Evolutionary conservation across 2,329 filamentous ascomycete genomes (phyloP), one percentile per base, ranked within the genome.

Genomic region (Colletotrichum gloeosporioides): DNA sequence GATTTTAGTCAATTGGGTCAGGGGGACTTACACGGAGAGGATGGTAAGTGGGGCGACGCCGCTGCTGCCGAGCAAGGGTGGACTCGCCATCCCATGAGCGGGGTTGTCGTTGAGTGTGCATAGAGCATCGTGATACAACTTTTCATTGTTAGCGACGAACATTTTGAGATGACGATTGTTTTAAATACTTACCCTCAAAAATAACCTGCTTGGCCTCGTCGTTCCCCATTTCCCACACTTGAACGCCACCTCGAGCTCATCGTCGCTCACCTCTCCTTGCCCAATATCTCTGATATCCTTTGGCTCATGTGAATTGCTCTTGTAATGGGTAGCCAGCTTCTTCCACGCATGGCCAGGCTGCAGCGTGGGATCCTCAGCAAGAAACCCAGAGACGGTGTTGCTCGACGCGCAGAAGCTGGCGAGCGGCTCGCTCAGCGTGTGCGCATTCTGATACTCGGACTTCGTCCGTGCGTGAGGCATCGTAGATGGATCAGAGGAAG

Each of bases 11-110:
- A n/a, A n/a, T n/a, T n/a, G n/a, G n/a, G n/a, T n/a, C n/a, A n/a
- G n/a, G n/a, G 18, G 71, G 66, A 77, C 84, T 80, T 83, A 88
- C 79, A 90, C 90, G 0, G 91, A 93, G 32, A 96, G 91, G 55
- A 95, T 89, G 0, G 93, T 94, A 78, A 96, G 83, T 0, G 94
- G 94, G 10, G 94, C 84, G 0, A 90, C 90, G 5, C 94, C 95
- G 75, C 87, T 83, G 31, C 86, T 89, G 1, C 89, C 89, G 84
- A 91, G 87, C 2, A 90, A 80, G 3, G 88, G 86, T 1, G 89
- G 89, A 68, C 88, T 90, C 8, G 89, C 88, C 78, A 91, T 87
- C 5, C 88, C 91, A 1, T 85, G 84, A 29, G 87, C 79, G 1
- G 34, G 8, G 34, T 63, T 25, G 3, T 63, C 59, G 31, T 63